Percentiles rank a stretch among this genome's conserved stretches.
phyloP scores from a whole-genome alignment of 192 early-diverging fungal species.

The Chytriomyces sp. region DNA sequence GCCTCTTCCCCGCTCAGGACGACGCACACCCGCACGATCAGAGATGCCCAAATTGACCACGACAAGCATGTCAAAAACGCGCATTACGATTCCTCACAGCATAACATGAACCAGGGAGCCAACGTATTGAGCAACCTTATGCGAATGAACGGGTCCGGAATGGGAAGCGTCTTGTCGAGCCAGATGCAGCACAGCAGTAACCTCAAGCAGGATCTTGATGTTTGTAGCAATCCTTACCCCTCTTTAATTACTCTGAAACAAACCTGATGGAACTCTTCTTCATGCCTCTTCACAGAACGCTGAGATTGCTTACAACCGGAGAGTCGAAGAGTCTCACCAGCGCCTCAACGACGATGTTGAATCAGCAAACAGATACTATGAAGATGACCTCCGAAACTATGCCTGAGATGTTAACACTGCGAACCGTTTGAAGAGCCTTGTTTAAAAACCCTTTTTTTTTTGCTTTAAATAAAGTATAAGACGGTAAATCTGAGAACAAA shows the following conservation, averaged over 20 bases:
- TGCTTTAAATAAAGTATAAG: no score
- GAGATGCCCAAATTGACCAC: conserved; percentile 40
- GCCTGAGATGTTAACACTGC: conserved; percentile 18
- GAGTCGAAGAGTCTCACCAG: conserved; percentile 39
- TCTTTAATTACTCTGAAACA: not conserved
- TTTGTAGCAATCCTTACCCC: not conserved
- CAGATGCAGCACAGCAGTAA: not conserved
- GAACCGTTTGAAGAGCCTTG: no score
- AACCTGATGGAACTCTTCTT: no score
- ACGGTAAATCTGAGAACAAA: no score
- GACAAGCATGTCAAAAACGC: conserved; percentile 32
- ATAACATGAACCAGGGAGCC: not conserved
- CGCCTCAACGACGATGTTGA: conserved; percentile 41
- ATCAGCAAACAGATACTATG: conserved; percentile 38
- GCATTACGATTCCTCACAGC: conserved; percentile 23
- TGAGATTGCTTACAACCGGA: conserved; percentile 37
- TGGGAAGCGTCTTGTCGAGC: not conserved
- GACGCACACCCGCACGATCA: conserved; percentile 34
- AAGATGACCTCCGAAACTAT: conserved; percentile 26
- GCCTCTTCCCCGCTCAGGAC: conserved; percentile 1
- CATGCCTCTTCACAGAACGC: conserved; percentile 10
- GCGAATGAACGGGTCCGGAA: not conserved
- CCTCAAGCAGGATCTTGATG: conserved; percentile 28
- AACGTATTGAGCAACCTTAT: not conserved
- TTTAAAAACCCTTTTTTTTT: no score